Percentiles rank a stretch among this genome's conserved stretches.
These are phyloP conservation scores for Rutstroemia sydowiana DNA, from an alignment of 2,329 filamentous ascomycete genomes.

Conservation along the genomic window DNA sequence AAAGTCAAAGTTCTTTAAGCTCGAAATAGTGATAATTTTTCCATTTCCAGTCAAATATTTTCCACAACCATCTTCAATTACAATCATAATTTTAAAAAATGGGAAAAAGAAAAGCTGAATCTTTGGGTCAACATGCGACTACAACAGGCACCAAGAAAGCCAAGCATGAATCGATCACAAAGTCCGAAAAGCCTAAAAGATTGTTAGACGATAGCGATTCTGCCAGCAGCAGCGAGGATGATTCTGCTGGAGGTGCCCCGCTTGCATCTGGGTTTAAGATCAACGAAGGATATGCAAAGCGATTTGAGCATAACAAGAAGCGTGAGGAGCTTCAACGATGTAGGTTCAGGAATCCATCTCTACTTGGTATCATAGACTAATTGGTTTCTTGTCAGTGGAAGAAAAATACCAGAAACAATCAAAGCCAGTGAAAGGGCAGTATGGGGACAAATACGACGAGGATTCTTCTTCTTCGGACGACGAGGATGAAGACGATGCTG, in stretches of 20 bases:
- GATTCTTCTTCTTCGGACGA: slow-evolving; percentile 62
- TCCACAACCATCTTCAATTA: neutral
- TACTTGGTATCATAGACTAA: slow-evolving; percentile 21
- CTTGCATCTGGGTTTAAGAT: slow-evolving; percentile 57
- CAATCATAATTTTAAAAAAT: slow-evolving; percentile 17
- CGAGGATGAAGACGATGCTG: slow-evolving; percentile 86
- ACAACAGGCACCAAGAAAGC: slow-evolving; percentile 23
- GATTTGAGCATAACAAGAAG: slow-evolving; percentile 97
- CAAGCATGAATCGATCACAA: slow-evolving; percentile 18
- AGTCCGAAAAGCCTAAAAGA: slow-evolving; percentile 17
- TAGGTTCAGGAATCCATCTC: slow-evolving; percentile 34
- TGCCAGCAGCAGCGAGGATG: slow-evolving; percentile 27
- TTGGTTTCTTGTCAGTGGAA: slow-evolving; percentile 53
- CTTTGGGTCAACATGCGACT: slow-evolving; percentile 14
- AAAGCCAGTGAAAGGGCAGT: slow-evolving; percentile 34
- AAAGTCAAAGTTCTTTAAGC: slow-evolving; percentile 3
- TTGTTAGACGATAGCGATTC: slow-evolving; percentile 45
- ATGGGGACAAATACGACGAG: slow-evolving; percentile 38
- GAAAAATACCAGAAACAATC: slow-evolving; percentile 62
- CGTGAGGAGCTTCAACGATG: slow-evolving; percentile 73
- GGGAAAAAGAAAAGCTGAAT: slow-evolving; percentile 30
- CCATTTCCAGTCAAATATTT: neutral
- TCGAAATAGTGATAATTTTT: neutral
- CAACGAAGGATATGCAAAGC: slow-evolving; percentile 80
- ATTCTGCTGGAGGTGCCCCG: slow-evolving; percentile 31